A percentile compares a stretch with the other conserved stretches of the same genome.
phyloP scores from a whole-genome alignment of 306 rosid species.

The Macrotyloma uniflorum region DNA sequence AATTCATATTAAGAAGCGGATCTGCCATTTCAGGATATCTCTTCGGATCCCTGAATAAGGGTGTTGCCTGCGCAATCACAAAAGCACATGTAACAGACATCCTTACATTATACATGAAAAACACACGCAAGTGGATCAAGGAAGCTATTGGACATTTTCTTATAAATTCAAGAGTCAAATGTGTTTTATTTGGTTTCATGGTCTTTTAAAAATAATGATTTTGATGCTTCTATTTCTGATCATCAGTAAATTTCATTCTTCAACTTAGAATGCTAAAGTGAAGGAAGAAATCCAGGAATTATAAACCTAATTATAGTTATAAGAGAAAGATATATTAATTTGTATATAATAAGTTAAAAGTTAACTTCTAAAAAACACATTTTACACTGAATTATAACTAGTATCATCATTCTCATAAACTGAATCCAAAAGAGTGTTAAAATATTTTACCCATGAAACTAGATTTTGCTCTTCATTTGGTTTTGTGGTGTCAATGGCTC shows the following conservation, averaged over 20 bases:
- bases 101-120: not conserved
- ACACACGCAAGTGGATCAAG: not conserved
- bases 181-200: not conserved
- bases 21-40: conserved; percentile 84
- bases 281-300: too few species aligned
- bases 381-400: not conserved
- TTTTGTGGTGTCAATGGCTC: conserved; percentile 76
- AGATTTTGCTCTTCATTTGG: conserved; percentile 83
- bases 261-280: too few species aligned
- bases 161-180: not conserved
- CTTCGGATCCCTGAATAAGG: conserved; percentile 76
- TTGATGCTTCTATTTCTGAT: too few species aligned
- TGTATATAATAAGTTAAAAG: too few species aligned
- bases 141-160: not conserved
- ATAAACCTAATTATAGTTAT: too few species aligned
- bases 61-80: conserved; percentile 74
- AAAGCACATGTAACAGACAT: not conserved
- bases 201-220: too few species aligned
- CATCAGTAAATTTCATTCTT: too few species aligned
- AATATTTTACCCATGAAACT: conserved; percentile 75
- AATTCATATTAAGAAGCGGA: conserved; percentile 54
- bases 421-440: not conserved
- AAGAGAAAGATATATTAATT: too few species aligned
- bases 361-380: too few species aligned
- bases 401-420: not conserved